Evolutionary conservation across 352 stramenopile genomes (phyloP).

Genomic region (Bremia lactucae): DNA sequence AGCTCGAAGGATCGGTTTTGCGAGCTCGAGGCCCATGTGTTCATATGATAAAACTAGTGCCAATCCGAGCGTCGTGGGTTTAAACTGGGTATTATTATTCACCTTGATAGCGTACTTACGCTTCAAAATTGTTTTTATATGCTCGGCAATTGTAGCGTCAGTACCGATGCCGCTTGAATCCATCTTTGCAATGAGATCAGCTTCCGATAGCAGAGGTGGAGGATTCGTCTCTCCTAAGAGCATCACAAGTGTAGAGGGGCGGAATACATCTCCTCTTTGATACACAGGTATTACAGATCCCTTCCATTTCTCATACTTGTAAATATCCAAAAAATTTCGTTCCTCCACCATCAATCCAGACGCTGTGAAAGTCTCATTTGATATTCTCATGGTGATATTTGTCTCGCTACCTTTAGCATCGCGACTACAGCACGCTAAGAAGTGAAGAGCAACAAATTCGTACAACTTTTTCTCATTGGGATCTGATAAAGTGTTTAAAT

Average conservation of each 20-base stretch:
- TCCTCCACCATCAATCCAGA: slow-evolving; percentile 87
- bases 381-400: slow-evolving; percentile 83
- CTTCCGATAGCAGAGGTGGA: slow-evolving; percentile 85
- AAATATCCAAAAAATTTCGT: slow-evolving; percentile 92
- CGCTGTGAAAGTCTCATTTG: slow-evolving; percentile 77
- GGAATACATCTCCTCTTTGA: slow-evolving; percentile 59
- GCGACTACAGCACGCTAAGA: slow-evolving; percentile 95
- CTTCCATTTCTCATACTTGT: slow-evolving; percentile 91
- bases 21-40: slow-evolving; percentile 92
- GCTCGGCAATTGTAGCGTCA: slow-evolving; percentile 93
- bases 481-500: slow-evolving; percentile 56
- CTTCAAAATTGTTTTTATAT: slow-evolving; percentile 98
- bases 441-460: slow-evolving; percentile 95
- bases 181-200: slow-evolving; percentile 91
- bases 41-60: slow-evolving; percentile 89
- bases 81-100: slow-evolving; percentile 89
- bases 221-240: slow-evolving; percentile 67
- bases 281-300: slow-evolving; percentile 82
- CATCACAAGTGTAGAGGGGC: slow-evolving; percentile 60
- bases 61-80: slow-evolving; percentile 84
- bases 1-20: slow-evolving; percentile 90
- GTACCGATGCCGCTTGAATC: slow-evolving; percentile 92
- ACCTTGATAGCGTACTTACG: slow-evolving; percentile 94
- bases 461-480: slow-evolving; percentile 92
- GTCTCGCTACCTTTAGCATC: slow-evolving; percentile 89